Evolutionary conservation across 768 basidiomycete species (phyloP).

Genomic region (Leccinum sublutescens): DNA sequence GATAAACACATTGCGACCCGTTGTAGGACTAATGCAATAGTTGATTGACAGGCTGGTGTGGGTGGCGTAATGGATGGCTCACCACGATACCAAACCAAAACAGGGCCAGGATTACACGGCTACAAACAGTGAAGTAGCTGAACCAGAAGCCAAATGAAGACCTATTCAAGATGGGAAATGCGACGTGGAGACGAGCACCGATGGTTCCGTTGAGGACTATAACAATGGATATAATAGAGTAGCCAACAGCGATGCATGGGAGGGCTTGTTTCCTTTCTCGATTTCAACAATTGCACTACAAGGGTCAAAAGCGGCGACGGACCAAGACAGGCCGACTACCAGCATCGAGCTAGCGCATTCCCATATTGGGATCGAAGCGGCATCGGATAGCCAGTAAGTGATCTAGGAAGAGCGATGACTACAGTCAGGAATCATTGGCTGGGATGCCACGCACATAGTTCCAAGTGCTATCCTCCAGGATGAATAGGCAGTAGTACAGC

Average conservation of each 20-base stretch:
- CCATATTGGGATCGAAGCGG: constrained; percentile 23
- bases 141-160: constrained; percentile 91
- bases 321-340: constrained; percentile 74
- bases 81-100: constrained; percentile 85
- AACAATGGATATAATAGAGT: constrained; percentile 68
- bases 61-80: background rate
- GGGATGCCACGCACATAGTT: constrained; percentile 63
- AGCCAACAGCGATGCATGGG: constrained; percentile 67
- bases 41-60: background rate
- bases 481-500: background rate
- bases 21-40: constrained; percentile 42
- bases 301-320: constrained; percentile 9
- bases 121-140: constrained; percentile 82
- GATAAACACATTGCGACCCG: constrained; percentile 73
- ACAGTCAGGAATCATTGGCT: constrained; percentile 34
- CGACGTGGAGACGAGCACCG: constrained; percentile 75
- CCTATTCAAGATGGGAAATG: constrained; percentile 73
- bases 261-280: constrained; percentile 63
- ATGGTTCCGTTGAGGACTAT: constrained; percentile 80
- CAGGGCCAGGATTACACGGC: constrained; percentile 71
- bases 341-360: constrained; percentile 69
- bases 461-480: constrained; percentile 38
- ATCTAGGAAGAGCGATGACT: constrained; percentile 10
- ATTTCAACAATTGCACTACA: background rate
- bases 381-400: constrained; percentile 30